Percentiles rank a stretch among this genome's conserved stretches.
Evolutionary conservation across 1,139 yeast genomes (phyloP).

Genomic region (Suhomyces atakaporum): DNA sequence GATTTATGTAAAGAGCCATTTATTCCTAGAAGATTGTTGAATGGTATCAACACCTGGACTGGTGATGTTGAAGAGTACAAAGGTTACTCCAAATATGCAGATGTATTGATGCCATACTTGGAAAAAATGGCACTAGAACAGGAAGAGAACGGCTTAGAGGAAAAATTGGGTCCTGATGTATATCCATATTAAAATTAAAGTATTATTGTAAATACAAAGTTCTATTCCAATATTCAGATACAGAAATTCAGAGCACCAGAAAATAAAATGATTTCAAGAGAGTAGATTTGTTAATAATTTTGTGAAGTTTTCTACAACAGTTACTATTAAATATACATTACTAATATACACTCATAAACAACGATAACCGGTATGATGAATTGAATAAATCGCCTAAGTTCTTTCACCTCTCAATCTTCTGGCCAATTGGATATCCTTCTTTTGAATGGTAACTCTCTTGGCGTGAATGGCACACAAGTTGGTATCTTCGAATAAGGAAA

Average conservation of each 20-base stretch:
- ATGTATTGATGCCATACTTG: constrained; percentile 56
- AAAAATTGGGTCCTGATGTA: constrained; percentile 37
- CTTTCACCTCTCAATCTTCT: constrained; percentile 99
- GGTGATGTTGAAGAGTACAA: constrained; percentile 60
- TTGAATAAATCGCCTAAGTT: constrained; percentile 25
- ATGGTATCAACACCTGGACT: constrained; percentile 61
- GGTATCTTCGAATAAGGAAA: constrained; percentile 89
- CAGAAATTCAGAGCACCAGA: too few relatives aligned
- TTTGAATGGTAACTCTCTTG: constrained; percentile 97
- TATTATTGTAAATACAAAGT: too few relatives aligned
- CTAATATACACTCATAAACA: constrained; percentile 18
- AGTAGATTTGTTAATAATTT: too few relatives aligned
- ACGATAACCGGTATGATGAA: constrained; percentile 9
- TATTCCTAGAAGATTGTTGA: constrained; percentile 57
- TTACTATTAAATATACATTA: constrained; percentile 14
- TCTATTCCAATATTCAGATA: too few relatives aligned
- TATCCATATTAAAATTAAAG: constrained; percentile 40
- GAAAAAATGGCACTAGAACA: constrained; percentile 53
- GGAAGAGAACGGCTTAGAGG: constrained; percentile 45
- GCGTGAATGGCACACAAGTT: constrained; percentile 99
- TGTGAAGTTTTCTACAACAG: too few relatives aligned
- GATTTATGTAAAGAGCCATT: constrained; percentile 59
- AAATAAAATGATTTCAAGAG: too few relatives aligned
- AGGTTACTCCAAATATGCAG: constrained; percentile 56
- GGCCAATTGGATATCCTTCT: constrained; percentile 98